Percentiles rank a stretch among this genome's conserved stretches.
phyloP scores from a whole-genome alignment of 768 basidiomycete genomes.

The Suillus placidus region DNA sequence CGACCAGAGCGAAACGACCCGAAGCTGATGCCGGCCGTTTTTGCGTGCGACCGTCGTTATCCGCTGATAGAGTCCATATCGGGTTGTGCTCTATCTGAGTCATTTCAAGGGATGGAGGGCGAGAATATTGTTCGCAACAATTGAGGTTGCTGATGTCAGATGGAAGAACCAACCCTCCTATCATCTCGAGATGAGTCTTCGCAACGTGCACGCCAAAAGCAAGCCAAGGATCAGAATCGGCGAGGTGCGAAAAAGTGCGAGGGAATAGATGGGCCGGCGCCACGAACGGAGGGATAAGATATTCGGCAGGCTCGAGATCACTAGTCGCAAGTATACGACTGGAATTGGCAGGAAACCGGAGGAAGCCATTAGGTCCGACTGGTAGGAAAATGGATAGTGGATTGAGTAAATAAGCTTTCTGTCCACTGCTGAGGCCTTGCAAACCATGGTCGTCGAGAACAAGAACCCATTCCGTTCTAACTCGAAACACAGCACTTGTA shows the following conservation, averaged over 20 bases:
- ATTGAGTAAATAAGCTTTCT: conserved; percentile 43
- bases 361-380: conserved; percentile 45
- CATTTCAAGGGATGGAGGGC: not conserved
- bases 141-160: conserved; percentile 32
- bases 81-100: not conserved
- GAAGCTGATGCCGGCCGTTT: conserved; percentile 3
- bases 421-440: conserved; percentile 32
- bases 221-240: conserved; percentile 29
- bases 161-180: conserved; percentile 35
- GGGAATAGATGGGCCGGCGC: conserved; percentile 37
- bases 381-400: conserved; percentile 41
- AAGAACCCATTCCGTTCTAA: conserved; percentile 53
- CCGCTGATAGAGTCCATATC: not conserved
- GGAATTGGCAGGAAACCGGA: conserved; percentile 24
- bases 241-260: conserved; percentile 19
- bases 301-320: conserved; percentile 43
- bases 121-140: conserved; percentile 8
- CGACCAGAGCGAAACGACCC: conserved; percentile 37
- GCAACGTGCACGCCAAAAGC: conserved; percentile 27
- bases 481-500: conserved; percentile 41
- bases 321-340: conserved; percentile 38
- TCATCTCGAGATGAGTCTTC: conserved; percentile 30
- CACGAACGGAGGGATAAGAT: conserved; percentile 66
- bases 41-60: not conserved
- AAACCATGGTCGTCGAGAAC: conserved; percentile 54